Percentiles rank a stretch among this genome's conserved stretches.
These are phyloP conservation scores for Thecaphora thlaspeos DNA, from an alignment of 1,284 basidiomycete genomes.

Conservation along the genomic window DNA sequence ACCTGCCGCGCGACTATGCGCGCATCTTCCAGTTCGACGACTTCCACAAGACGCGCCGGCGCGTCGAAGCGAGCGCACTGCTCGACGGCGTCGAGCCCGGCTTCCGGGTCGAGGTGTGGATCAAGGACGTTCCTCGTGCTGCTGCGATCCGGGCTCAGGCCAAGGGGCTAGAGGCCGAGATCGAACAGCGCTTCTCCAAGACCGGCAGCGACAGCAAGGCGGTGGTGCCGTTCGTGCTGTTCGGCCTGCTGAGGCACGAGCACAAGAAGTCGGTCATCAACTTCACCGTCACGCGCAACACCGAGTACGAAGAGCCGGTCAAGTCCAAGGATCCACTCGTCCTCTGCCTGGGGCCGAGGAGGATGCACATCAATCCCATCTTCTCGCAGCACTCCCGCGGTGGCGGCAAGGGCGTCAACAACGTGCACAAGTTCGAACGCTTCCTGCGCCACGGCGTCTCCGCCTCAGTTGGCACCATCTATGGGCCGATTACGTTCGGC, in stretches of 20 bases:
- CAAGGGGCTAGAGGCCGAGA: slow-evolving; percentile 1
- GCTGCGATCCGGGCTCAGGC: slow-evolving; percentile 43
- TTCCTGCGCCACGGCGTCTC: slow-evolving; percentile 75
- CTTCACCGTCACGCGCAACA: slow-evolving; percentile 90
- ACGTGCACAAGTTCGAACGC: slow-evolving; percentile 96
- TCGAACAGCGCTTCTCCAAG: not conserved
- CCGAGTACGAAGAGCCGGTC: slow-evolving; percentile 84
- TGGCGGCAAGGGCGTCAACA: slow-evolving; percentile 85
- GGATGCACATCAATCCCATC: slow-evolving; percentile 78
- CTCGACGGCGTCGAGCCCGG: slow-evolving; percentile 45
- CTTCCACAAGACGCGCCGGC: slow-evolving; percentile 79
- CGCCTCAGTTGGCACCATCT: slow-evolving; percentile 70
- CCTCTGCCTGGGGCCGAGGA: slow-evolving; percentile 82
- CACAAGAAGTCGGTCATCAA: slow-evolving; percentile 93
- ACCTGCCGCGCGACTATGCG: slow-evolving; percentile 88
- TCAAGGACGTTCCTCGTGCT: slow-evolving; percentile 40
- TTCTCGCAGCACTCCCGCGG: slow-evolving; percentile 80
- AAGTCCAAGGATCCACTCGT: slow-evolving; percentile 91
- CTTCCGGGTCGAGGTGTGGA: slow-evolving; percentile 32
- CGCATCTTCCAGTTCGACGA: slow-evolving; percentile 97
- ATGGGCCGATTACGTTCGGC: slow-evolving; percentile 86
- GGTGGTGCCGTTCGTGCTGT: slow-evolving; percentile 69
- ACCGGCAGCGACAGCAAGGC: slow-evolving; percentile 5
- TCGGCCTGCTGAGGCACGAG: slow-evolving; percentile 87
- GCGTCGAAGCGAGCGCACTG: slow-evolving; percentile 62